Evolutionary conservation across 352 stramenopile genomes (phyloP).

Genomic region (Phytophthora colocasiae): DNA sequence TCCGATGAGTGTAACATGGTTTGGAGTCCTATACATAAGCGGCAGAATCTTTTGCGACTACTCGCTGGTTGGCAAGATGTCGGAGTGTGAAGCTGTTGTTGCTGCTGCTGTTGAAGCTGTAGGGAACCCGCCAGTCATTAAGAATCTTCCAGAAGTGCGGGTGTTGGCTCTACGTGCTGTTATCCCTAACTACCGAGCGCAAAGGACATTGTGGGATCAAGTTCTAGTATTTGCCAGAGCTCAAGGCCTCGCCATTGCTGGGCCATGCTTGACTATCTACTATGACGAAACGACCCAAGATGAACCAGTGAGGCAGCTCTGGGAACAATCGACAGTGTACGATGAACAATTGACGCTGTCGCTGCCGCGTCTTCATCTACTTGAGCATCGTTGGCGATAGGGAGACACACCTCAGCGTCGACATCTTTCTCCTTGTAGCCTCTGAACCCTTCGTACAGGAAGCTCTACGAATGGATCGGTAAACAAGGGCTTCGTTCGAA

Average conservation of each 20-base stretch:
- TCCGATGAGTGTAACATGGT: neutral
- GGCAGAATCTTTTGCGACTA: too few species aligned
- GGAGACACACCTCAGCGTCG: conserved; percentile 54
- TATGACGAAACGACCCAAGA: conserved; percentile 46
- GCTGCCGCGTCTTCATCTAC: conserved; percentile 21
- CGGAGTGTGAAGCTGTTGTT: conserved; percentile 25
- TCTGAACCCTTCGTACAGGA: conserved; percentile 31
- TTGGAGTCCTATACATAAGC: neutral
- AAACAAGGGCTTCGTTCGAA: conserved; percentile 28
- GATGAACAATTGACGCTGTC: conserved; percentile 25
- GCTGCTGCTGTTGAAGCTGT: conserved; percentile 18
- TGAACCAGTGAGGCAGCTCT: conserved; percentile 37
- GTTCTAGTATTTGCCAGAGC: conserved; percentile 35
- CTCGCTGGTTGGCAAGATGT: conserved; percentile 6
- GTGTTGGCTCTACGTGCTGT: conserved; percentile 46
- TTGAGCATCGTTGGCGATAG: conserved; percentile 26
- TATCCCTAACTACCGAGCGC: conserved; percentile 56
- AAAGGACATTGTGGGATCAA: conserved; percentile 45
- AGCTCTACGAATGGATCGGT: conserved; percentile 44
- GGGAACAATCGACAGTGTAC: conserved; percentile 16
- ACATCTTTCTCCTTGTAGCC: conserved; percentile 55
- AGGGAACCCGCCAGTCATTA: conserved; percentile 31
- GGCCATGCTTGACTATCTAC: conserved; percentile 47
- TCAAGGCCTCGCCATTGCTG: conserved; percentile 22
- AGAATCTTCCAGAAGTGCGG: conserved; percentile 38